Base-by-base conservation (phyloP, 2,329 filamentous ascomycete genomes). In the Amylocarpus encephaloides region DNA sequence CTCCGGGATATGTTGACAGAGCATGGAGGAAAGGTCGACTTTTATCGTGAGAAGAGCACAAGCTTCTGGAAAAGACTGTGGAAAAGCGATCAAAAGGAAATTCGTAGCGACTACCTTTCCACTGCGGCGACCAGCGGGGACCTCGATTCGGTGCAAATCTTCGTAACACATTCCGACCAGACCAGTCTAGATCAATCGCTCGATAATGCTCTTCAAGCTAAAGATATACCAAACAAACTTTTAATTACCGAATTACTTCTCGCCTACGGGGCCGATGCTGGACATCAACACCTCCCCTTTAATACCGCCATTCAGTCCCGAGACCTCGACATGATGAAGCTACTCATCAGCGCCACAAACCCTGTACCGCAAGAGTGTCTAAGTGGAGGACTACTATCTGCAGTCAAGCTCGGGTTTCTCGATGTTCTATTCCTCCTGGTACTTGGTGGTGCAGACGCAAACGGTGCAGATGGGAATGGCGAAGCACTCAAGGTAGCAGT, bases 91-190 rank as follows among this genome's bases (percentile, higher is more conserved):
- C 29, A 43, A 2, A 30, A 50, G 15, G 40, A 52, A 6, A 50
- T 53, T 41, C 45, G 50, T 32, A 53, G 49, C 44, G 33, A 42
- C n/a, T 34, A 55, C 10, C 45, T 57, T 39, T 47, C 50, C 36
- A 53, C 32, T 36, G 51, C 49, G 4, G 35, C 51, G 19, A 48
- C 18, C 19, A 38, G 33, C 48, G 44, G 50, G 29, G 38, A 52
- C 39, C 49, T 33, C 10, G 43, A 45, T 19, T 33, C n/a, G 15
- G 43, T 45, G 15, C 43, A 45, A 30, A 18, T 51, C 5, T 29
- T 51, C 10, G 38, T 35, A 5, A 29, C 43, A 15, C 19, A 46
- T 26, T 38, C 49, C 3, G 43, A 51, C 42, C 43, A 47, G 15
- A 7, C 29, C 13, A 41, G 41, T 30, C 35, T 50, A 11, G 43